Conservation (phyloP, 306 rosid genomes). For the Acacia crassicarpa region DNA sequence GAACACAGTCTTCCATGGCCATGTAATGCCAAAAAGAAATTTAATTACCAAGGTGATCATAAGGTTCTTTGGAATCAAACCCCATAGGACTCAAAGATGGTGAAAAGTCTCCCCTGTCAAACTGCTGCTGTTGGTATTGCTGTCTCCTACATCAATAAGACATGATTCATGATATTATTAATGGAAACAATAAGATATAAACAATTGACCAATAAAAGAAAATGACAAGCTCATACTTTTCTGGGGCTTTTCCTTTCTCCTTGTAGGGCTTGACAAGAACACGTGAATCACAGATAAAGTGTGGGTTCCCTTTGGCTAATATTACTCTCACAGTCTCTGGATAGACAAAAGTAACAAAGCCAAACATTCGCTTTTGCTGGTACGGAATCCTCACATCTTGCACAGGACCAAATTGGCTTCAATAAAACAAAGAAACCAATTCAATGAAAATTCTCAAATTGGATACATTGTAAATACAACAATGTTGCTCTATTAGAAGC, state of each 20-base stretch:
- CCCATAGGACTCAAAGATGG: conserved; percentile 53
- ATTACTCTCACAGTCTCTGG: conserved; percentile 92
- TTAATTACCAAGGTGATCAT: conserved; percentile 56
- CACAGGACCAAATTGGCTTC: conserved; percentile 94
- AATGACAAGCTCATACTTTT: conserved; percentile 53
- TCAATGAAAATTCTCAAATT: conserved; percentile 27
- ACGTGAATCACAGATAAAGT: conserved; percentile 94
- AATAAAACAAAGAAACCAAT: conserved; percentile 26
- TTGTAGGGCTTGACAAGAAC: conserved; percentile 98
- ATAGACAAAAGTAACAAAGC: conserved; percentile 90
- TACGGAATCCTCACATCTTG: conserved; percentile 98
- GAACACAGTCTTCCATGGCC: neutral
- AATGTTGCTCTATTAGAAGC: neutral
- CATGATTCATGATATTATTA: conserved; percentile 8
- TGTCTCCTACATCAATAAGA: conserved; percentile 41
- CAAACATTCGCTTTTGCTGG: conserved; percentile 98
- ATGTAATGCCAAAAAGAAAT: conserved; percentile 24
- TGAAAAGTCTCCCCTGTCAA: conserved; percentile 52
- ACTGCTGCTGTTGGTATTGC: conserved; percentile 44
- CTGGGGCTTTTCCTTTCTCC: conserved; percentile 94
- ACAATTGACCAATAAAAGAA: conserved; percentile 4
- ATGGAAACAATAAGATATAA: conserved; percentile 26
- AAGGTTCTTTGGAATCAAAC: conserved; percentile 38
- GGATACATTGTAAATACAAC: neutral
- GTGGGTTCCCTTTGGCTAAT: conserved; percentile 93